phyloP scores from a whole-genome alignment of 257 asterid species.

The Nemophila menziesii region DNA sequence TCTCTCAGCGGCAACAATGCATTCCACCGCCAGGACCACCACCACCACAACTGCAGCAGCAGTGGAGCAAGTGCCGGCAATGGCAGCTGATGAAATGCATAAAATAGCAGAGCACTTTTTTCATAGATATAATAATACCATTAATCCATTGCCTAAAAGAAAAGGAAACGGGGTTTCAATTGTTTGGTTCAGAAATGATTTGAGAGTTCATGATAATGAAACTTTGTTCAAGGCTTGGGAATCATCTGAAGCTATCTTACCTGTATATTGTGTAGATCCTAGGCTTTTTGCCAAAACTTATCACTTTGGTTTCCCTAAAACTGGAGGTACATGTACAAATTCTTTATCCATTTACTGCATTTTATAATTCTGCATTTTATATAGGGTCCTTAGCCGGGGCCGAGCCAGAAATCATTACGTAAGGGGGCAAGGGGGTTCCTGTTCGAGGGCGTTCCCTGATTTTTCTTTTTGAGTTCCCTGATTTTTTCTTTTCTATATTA shows the following conservation, averaged over 20 bases:
- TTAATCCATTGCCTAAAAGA: slow-evolving; percentile 25
- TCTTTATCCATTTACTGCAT: neutral
- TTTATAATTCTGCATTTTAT: too few species aligned
- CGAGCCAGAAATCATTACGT: too few species aligned
- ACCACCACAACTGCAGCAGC: slow-evolving; percentile 29
- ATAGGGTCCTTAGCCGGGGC: too few species aligned
- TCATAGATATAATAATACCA: slow-evolving; percentile 22
- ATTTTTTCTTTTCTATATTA: too few species aligned
- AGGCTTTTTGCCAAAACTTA: slow-evolving; percentile 46
- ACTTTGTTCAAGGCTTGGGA: slow-evolving; percentile 65
- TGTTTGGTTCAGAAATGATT: slow-evolving; percentile 88
- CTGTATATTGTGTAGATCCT: slow-evolving; percentile 84
- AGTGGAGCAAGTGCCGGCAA: slow-evolving; percentile 49
- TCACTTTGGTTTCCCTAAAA: slow-evolving; percentile 79
- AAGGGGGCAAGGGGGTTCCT: too few species aligned
- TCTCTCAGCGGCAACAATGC: slow-evolving; percentile 17
- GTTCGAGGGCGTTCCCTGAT: too few species aligned
- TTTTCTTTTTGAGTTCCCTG: too few species aligned
- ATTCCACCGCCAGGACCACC: slow-evolving; percentile 21
- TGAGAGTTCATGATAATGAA: slow-evolving; percentile 80
- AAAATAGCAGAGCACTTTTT: slow-evolving; percentile 36
- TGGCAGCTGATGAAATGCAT: slow-evolving; percentile 44
- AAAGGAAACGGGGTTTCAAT: slow-evolving; percentile 74
- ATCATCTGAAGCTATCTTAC: slow-evolving; percentile 66
- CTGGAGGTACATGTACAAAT: slow-evolving; percentile 48